Conservation (phyloP, 805 yeast species). For the Komagataella mondaviorum region DNA sequence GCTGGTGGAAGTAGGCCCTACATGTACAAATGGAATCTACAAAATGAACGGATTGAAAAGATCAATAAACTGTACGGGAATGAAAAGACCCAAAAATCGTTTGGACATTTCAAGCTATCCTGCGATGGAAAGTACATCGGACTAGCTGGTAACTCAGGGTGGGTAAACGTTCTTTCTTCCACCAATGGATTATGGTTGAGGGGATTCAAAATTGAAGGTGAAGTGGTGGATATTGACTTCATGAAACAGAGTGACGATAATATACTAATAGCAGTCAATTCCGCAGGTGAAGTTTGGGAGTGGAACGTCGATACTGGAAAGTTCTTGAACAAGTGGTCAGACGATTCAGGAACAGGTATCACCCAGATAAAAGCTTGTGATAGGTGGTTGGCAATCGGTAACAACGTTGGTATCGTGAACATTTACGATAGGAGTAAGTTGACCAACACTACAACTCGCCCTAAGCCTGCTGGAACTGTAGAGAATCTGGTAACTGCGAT, state of each 20-base stretch:
- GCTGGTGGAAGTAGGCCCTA: constrained; percentile 88
- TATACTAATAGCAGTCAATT: constrained; percentile 46
- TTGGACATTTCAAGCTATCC: constrained; percentile 75
- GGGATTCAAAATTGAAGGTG: constrained; percentile 85
- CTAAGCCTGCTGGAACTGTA: constrained; percentile 47
- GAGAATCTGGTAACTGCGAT: constrained; percentile 78
- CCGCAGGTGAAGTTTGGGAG: constrained; percentile 84
- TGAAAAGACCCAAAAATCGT: constrained; percentile 69
- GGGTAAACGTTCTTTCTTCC: constrained; percentile 75
- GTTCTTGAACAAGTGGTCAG: constrained; percentile 64
- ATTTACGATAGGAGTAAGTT: constrained; percentile 48
- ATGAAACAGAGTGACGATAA: constrained; percentile 22
- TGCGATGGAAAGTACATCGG: constrained; percentile 64
- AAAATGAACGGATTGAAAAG: constrained; percentile 53
- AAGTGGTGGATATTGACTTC: constrained; percentile 71
- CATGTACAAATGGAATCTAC: constrained; percentile 85
- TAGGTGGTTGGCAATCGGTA: constrained; percentile 83
- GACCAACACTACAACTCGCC: constrained; percentile 12
- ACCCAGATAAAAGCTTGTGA: constrained; percentile 53
- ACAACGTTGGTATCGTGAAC: constrained; percentile 79
- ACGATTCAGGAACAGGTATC: constrained; percentile 74
- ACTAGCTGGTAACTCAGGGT: constrained; percentile 75
- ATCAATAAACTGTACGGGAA: constrained; percentile 87
- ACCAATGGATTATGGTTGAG: constrained; percentile 74
- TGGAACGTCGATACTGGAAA: constrained; percentile 41